Conservation (phyloP, 2,329 filamentous ascomycete genomes). For the Ilyonectria sp. region DNA sequence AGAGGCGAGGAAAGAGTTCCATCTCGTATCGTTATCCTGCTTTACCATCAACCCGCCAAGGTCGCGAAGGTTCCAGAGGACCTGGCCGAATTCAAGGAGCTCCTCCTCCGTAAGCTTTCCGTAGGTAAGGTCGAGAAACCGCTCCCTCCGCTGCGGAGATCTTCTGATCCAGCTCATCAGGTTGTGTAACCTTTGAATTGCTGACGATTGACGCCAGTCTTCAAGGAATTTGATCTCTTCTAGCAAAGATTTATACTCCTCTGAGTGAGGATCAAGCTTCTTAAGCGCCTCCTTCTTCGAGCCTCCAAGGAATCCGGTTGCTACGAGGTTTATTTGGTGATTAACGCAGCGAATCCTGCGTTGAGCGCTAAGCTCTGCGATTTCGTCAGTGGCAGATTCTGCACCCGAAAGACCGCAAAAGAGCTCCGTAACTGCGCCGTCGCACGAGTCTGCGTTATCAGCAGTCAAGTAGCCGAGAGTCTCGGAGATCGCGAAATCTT, state of each 20-base stretch:
- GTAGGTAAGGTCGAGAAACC: slow-evolving; percentile 6
- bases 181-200: slow-evolving; percentile 12
- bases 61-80: slow-evolving; percentile 9
- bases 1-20: slow-evolving; percentile 12
- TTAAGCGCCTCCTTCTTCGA: slow-evolving; percentile 9
- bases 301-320: slow-evolving; percentile 5
- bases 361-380: slow-evolving; percentile 9
- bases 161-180: slow-evolving; percentile 8
- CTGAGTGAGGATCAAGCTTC: slow-evolving; percentile 9
- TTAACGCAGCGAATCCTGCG: slow-evolving; percentile 9
- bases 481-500: too few species aligned
- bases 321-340: slow-evolving; percentile 11
- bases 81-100: slow-evolving; percentile 9
- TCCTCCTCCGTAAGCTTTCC: slow-evolving; percentile 7
- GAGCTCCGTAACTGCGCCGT: slow-evolving; percentile 2
- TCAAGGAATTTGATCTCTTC: slow-evolving; percentile 10
- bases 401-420: slow-evolving; percentile 10
- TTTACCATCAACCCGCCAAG: slow-evolving; percentile 9
- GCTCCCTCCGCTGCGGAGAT: slow-evolving; percentile 9
- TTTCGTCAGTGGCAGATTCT: slow-evolving; percentile 8
- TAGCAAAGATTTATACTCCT: slow-evolving; percentile 12
- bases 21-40: slow-evolving; percentile 11
- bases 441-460: too few species aligned
- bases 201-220: slow-evolving; percentile 7
- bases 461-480: too few species aligned